Evolutionary conservation across 495 filamentous ascomycete species (phyloP).

Genomic region (Penicillium macrosclerotiorum): DNA sequence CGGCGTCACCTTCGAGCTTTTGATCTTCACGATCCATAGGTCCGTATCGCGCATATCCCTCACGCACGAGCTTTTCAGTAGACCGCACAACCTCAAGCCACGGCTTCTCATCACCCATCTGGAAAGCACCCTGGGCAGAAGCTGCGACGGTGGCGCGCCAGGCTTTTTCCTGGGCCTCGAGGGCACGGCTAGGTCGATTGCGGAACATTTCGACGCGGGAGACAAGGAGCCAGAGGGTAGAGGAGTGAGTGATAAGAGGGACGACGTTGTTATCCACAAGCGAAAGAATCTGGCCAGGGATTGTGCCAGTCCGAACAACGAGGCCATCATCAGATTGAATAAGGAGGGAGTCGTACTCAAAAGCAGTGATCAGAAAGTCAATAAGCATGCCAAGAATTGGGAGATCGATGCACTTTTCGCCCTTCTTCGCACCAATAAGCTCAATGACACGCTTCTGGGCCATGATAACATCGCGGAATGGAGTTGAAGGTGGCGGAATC

Average conservation of each 20-base stretch:
- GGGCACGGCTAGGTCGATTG: slow-evolving; percentile 61
- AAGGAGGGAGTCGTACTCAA: slow-evolving; percentile 39
- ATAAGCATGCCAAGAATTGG: slow-evolving; percentile 70
- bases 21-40: slow-evolving; percentile 39
- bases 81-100: slow-evolving; percentile 49
- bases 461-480: slow-evolving; percentile 69
- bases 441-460: slow-evolving; percentile 73
- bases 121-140: slow-evolving; percentile 46
- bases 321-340: slow-evolving; percentile 21
- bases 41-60: slow-evolving; percentile 49
- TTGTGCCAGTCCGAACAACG: slow-evolving; percentile 42
- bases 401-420: slow-evolving; percentile 75
- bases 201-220: slow-evolving; percentile 69
- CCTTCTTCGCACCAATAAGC: slow-evolving; percentile 61
- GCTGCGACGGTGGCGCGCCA: slow-evolving; percentile 68
- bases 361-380: slow-evolving; percentile 60
- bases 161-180: slow-evolving; percentile 83
- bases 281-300: slow-evolving; percentile 59
- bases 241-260: slow-evolving; percentile 79
- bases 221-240: slow-evolving; percentile 71
- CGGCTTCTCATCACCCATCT: slow-evolving; percentile 47
- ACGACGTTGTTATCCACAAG: slow-evolving; percentile 69
- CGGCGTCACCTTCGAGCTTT: slow-evolving; percentile 21
- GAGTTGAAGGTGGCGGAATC: slow-evolving; percentile 65
- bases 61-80: slow-evolving; percentile 45